Evolutionary conservation across 805 yeast genomes (phyloP).

Genomic region (Kockiozyma suomiensis): DNA sequence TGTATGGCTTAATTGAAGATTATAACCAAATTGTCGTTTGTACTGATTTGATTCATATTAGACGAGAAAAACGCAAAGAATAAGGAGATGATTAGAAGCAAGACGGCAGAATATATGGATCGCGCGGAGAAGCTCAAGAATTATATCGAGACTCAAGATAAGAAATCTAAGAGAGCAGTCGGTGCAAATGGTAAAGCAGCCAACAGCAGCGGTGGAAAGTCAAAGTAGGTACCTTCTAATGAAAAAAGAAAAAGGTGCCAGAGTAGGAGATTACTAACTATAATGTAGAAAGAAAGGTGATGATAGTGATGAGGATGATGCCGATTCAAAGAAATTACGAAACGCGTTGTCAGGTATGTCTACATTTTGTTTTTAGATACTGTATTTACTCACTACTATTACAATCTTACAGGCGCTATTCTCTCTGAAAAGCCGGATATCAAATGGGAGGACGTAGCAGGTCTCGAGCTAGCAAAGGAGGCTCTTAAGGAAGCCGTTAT

Average conservation of each 20-base stretch:
- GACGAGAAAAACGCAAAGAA: slow-evolving; percentile 87
- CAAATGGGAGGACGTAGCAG: slow-evolving; percentile 94
- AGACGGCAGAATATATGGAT: slow-evolving; percentile 86
- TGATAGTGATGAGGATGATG: slow-evolving; percentile 62
- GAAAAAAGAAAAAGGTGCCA: neutral
- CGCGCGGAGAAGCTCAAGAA: slow-evolving; percentile 94
- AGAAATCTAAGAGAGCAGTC: slow-evolving; percentile 41
- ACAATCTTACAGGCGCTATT: slow-evolving; percentile 54
- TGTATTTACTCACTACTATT: neutral
- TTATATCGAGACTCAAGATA: slow-evolving; percentile 66
- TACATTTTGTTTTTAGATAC: neutral
- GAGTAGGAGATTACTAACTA: neutral
- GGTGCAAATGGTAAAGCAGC: slow-evolving; percentile 33
- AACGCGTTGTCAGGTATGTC: slow-evolving; percentile 76
- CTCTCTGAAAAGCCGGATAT: slow-evolving; percentile 90
- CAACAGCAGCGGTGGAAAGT: slow-evolving; percentile 25
- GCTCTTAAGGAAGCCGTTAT: slow-evolving; percentile 97
- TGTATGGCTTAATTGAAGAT: slow-evolving; percentile 47
- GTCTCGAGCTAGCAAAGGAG: slow-evolving; percentile 91
- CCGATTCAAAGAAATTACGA: slow-evolving; percentile 84
- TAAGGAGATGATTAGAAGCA: slow-evolving; percentile 83
- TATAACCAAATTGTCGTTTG: too few species aligned
- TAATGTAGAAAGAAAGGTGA: slow-evolving; percentile 43
- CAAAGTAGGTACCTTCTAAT: slow-evolving; percentile 16
- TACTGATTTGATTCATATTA: too few species aligned